Evolutionary conservation across 83 land plant species (phyloP).

Genomic region (Picea abies): DNA sequence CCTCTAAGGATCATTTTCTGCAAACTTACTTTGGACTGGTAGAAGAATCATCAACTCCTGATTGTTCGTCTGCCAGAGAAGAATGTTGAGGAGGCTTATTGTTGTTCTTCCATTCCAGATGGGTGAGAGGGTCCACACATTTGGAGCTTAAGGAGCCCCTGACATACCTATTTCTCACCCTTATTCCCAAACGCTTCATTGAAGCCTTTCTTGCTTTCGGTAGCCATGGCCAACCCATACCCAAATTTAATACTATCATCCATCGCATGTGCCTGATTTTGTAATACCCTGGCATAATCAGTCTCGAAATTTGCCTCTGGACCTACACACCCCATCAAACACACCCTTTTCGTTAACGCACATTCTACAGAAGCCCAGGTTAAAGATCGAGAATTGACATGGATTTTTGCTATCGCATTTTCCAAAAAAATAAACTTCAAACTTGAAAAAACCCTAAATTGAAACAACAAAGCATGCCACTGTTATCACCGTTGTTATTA

Average conservation of each 20-base stretch:
- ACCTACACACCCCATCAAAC: slow-evolving; percentile 7
- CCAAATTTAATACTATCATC: not conserved
- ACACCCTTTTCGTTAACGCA: not conserved
- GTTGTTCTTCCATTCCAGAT: not conserved
- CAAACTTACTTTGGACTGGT: no score
- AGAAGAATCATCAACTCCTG: no score
- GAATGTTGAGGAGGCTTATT: not conserved
- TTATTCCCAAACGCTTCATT: not conserved
- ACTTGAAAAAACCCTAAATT: no score
- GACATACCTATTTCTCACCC: not conserved
- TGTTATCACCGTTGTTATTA: no score
- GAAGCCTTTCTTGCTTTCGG: not conserved
- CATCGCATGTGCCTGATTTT: not conserved
- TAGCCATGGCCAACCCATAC: not conserved
- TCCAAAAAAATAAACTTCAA: no score
- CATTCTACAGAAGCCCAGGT: no score
- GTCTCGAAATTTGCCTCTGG: no score
- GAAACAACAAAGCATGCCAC: no score
- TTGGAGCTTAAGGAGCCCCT: not conserved
- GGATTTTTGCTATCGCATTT: no score
- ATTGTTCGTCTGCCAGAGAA: not conserved
- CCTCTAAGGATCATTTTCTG: no score
- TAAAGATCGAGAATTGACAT: no score
- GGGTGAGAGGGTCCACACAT: not conserved
- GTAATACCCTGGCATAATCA: no score